These are phyloP conservation scores for Penicillium soppii DNA, from an alignment of 495 filamentous ascomycete species.

Conservation along the genomic window DNA sequence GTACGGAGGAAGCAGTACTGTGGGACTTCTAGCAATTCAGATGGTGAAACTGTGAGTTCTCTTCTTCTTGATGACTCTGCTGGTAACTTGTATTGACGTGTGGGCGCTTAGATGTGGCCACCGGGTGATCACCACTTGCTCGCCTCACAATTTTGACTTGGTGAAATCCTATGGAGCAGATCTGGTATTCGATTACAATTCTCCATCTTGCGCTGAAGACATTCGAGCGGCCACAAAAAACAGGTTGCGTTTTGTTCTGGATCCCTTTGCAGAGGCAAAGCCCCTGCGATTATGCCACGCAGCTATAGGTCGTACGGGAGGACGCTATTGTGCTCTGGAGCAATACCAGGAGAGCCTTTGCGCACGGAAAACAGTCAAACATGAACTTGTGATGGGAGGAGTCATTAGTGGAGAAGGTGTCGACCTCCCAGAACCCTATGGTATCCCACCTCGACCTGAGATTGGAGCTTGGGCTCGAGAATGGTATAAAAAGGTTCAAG, in stretches of 20 bases:
- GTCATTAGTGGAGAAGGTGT: slow-evolving; percentile 29
- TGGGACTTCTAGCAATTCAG: slow-evolving; percentile 46
- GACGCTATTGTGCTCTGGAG: slow-evolving; percentile 40
- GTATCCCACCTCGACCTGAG: slow-evolving; percentile 20
- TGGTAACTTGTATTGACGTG: too few species aligned
- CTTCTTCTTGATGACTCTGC: not conserved
- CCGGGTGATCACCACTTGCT: slow-evolving; percentile 53
- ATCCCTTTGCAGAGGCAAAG: slow-evolving; percentile 37
- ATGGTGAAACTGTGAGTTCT: slow-evolving; percentile 33
- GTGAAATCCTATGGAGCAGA: slow-evolving; percentile 51
- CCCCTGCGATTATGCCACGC: slow-evolving; percentile 39
- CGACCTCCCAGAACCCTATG: slow-evolving; percentile 28
- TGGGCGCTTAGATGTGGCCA: slow-evolving; percentile 43
- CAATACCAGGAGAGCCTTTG: slow-evolving; percentile 27
- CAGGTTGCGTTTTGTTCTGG: slow-evolving; percentile 36
- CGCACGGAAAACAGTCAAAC: slow-evolving; percentile 25
- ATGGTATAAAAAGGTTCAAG: slow-evolving; percentile 23
- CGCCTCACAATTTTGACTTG: slow-evolving; percentile 54
- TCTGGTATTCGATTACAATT: slow-evolving; percentile 55
- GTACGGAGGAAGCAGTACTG: slow-evolving; percentile 46
- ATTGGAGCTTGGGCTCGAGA: slow-evolving; percentile 18
- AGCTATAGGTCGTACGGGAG: slow-evolving; percentile 42
- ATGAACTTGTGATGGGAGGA: slow-evolving; percentile 29
- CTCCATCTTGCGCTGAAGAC: slow-evolving; percentile 37
- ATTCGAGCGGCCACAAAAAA: slow-evolving; percentile 40